Evolutionary conservation across 805 yeast species (phyloP).

Genomic region (Blastobotrys mokoenaii): DNA sequence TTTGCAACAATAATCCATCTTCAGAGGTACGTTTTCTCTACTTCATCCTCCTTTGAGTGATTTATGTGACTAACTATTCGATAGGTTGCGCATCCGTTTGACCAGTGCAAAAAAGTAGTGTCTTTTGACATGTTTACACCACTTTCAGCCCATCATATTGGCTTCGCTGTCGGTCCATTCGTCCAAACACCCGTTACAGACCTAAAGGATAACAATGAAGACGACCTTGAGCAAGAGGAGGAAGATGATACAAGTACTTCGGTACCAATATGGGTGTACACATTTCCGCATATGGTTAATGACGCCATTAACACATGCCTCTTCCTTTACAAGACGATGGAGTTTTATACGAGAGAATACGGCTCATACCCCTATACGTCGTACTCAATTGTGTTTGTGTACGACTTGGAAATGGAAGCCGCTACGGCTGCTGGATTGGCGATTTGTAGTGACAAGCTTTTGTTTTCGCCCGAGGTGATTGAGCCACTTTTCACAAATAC

Average conservation of each 20-base stretch:
- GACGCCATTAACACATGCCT: slow-evolving; percentile 64
- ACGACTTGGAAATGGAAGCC: slow-evolving; percentile 40
- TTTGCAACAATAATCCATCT: slow-evolving; percentile 38
- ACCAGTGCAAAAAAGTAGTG: slow-evolving; percentile 63
- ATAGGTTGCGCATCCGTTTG: slow-evolving; percentile 69
- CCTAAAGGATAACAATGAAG: slow-evolving; percentile 25
- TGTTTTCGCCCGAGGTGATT: slow-evolving; percentile 65
- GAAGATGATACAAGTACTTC: slow-evolving; percentile 27
- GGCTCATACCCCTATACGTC: slow-evolving; percentile 90
- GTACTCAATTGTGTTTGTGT: slow-evolving; percentile 67
- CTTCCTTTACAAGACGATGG: slow-evolving; percentile 70
- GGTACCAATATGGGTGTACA: slow-evolving; percentile 55
- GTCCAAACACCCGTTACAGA: slow-evolving; percentile 50
- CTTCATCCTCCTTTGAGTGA: slow-evolving; percentile 34
- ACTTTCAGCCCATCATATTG: slow-evolving; percentile 87
- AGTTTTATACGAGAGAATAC: slow-evolving; percentile 75
- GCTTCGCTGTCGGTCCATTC: slow-evolving; percentile 91
- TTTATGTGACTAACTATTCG: slow-evolving; percentile 37
- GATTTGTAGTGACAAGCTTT: slow-evolving; percentile 46
- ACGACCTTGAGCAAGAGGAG: slow-evolving; percentile 24
- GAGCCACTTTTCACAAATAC: slow-evolving; percentile 73
- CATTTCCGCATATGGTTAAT: slow-evolving; percentile 48
- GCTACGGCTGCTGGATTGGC: slow-evolving; percentile 71
- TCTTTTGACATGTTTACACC: slow-evolving; percentile 72
- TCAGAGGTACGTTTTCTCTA: slow-evolving; percentile 46